These are phyloP conservation scores for Camelina laxa DNA, from an alignment of 345 rosid genomes.

Conservation along the genomic window DNA sequence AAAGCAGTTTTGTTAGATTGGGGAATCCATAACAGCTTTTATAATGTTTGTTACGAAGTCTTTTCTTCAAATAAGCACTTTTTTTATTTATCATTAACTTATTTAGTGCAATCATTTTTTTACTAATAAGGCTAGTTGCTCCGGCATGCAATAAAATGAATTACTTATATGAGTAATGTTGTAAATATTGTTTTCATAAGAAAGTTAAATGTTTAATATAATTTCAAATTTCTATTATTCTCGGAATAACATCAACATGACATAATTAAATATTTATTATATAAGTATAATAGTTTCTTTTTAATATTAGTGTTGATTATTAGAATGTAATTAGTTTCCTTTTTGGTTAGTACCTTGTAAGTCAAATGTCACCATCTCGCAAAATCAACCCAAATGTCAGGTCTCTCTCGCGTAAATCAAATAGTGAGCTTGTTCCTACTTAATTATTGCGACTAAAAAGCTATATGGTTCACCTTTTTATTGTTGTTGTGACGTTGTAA, in stretches of 20 bases:
- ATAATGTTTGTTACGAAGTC: constrained; percentile 2
- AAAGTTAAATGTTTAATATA: background rate
- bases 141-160: background rate
- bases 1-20: constrained; percentile 31
- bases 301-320: too few species aligned
- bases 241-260: too few species aligned
- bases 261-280: too few species aligned
- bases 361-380: constrained; percentile 25
- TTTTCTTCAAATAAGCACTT: background rate
- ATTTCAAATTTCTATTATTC: background rate
- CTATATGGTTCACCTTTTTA: background rate
- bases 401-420: constrained; percentile 11
- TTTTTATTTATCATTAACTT: background rate
- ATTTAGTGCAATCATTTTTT: background rate
- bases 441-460: constrained; percentile 24
- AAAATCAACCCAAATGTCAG: constrained; percentile 29
- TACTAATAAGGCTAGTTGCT: background rate
- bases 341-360: constrained; percentile 16
- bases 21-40: constrained; percentile 29
- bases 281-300: too few species aligned
- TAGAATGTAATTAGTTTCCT: background rate
- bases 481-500: background rate
- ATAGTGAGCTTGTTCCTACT: constrained; percentile 32
- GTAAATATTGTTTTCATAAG: background rate
- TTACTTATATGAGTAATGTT: background rate